These are phyloP conservation scores for Gynostemma pentaphyllum DNA, from an alignment of 306 rosid genomes.

Conservation along the genomic window DNA sequence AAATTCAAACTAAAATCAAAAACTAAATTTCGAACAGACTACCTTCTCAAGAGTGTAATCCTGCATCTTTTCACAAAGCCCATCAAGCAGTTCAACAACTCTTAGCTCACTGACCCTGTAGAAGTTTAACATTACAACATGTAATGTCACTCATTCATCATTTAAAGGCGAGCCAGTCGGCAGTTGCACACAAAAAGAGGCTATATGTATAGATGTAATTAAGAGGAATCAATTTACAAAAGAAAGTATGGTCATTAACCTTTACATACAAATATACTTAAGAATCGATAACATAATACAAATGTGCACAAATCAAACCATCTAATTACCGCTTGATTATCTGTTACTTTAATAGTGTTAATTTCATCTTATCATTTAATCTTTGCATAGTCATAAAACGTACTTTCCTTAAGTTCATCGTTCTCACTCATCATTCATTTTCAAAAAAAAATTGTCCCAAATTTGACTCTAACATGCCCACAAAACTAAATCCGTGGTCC, in stretches of 20 bases:
- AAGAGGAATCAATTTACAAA: constrained; percentile 10
- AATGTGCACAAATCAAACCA: not conserved
- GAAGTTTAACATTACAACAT: constrained; percentile 5
- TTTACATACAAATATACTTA: not conserved
- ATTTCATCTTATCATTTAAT: not conserved
- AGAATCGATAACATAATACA: too few relatives aligned
- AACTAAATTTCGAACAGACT: not conserved
- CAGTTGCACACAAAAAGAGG: not conserved
- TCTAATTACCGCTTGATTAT: not conserved
- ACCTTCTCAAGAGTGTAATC: constrained; percentile 76
- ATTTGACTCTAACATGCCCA: not conserved
- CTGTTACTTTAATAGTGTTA: not conserved
- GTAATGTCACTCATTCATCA: not conserved
- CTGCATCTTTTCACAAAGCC: constrained; percentile 91
- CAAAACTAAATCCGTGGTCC: not conserved
- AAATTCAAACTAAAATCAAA: not conserved
- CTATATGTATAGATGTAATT: not conserved
- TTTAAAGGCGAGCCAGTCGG: not conserved
- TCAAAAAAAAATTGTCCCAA: too few relatives aligned
- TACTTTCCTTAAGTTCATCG: not conserved
- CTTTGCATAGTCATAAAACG: not conserved
- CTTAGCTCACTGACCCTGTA: constrained; percentile 78
- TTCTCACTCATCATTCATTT: not conserved
- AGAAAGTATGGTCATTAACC: too few relatives aligned
- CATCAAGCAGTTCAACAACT: constrained; percentile 88